These are phyloP conservation scores for Kluyveromyces aestuarii DNA, from an alignment of 805 yeast species.

Conservation along the genomic window DNA sequence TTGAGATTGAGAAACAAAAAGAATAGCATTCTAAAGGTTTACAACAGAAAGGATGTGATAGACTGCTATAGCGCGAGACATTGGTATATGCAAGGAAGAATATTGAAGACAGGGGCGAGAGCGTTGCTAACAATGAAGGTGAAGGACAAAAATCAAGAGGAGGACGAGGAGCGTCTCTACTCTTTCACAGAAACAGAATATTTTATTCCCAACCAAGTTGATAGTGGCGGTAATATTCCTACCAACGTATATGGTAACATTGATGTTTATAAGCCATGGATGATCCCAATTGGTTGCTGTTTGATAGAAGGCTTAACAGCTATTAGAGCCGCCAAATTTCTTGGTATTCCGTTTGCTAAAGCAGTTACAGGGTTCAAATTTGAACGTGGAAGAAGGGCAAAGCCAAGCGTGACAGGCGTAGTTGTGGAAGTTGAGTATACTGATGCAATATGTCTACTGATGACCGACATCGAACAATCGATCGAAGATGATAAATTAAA, in stretches of 20 bases:
- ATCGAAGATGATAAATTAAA: conserved; percentile 32
- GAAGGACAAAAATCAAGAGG: conserved; percentile 31
- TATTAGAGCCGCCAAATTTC: conserved; percentile 58
- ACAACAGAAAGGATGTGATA: conserved; percentile 55
- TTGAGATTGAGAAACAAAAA: conserved; percentile 38
- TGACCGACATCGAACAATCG: conserved; percentile 21
- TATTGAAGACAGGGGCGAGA: conserved; percentile 59
- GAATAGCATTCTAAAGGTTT: conserved; percentile 49
- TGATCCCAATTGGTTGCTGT: conserved; percentile 78
- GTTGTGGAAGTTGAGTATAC: conserved; percentile 53
- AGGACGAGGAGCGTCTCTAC: conserved; percentile 60
- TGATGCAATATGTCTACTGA: conserved; percentile 26
- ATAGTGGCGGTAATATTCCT: conserved; percentile 52
- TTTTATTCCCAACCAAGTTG: conserved; percentile 53
- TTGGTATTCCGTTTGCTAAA: conserved; percentile 72
- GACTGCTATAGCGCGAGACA: conserved; percentile 63
- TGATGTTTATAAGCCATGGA: conserved; percentile 64
- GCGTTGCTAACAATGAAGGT: conserved; percentile 42
- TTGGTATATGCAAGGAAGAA: conserved; percentile 80
- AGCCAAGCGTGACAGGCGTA: conserved; percentile 65
- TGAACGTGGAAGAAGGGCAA: conserved; percentile 38
- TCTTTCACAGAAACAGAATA: conserved; percentile 70
- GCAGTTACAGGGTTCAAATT: conserved; percentile 88
- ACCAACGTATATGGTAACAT: conserved; percentile 77
- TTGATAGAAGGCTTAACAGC: conserved; percentile 48